Percentiles rank a stretch among this genome's conserved stretches.
phyloP scores from a whole-genome alignment of 306 rosid species.

The Prosopis cineraria region DNA sequence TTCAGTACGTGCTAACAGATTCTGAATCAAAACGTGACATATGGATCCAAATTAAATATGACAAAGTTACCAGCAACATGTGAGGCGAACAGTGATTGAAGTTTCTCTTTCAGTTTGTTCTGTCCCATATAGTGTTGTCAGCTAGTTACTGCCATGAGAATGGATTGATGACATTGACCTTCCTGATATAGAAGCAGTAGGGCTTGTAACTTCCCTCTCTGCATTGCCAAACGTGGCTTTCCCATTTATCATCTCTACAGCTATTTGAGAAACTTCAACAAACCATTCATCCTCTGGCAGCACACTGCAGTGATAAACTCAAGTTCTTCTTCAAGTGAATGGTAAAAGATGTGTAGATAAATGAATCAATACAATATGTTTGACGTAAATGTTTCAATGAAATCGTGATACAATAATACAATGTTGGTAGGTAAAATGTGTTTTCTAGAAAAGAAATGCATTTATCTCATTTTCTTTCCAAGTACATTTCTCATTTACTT shows the following conservation, averaged over 20 bases:
- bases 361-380: too few species aligned
- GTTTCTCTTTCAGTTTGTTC: conserved; percentile 1
- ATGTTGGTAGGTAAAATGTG: too few species aligned
- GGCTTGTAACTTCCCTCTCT: conserved; percentile 67
- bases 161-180: conserved; percentile 49
- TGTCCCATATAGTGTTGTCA: conserved; percentile 14
- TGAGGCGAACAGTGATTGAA: background rate
- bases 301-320: conserved; percentile 48
- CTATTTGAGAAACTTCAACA: conserved; percentile 86
- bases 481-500: too few species aligned
- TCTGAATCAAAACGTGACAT: background rate
- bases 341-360: too few species aligned
- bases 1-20: background rate
- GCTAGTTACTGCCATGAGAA: conserved; percentile 56
- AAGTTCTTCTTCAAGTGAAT: too few species aligned
- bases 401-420: too few species aligned
- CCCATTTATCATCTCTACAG: conserved; percentile 75
- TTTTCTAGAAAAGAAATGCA: too few species aligned
- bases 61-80: background rate
- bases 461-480: too few species aligned
- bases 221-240: conserved; percentile 58
- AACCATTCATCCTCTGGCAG: conserved; percentile 96
- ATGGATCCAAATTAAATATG: background rate
- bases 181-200: conserved; percentile 52
- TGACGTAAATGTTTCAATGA: too few species aligned